Conservation (phyloP, 2,329 filamentous ascomycete species). For the Penicillium sp. region DNA sequence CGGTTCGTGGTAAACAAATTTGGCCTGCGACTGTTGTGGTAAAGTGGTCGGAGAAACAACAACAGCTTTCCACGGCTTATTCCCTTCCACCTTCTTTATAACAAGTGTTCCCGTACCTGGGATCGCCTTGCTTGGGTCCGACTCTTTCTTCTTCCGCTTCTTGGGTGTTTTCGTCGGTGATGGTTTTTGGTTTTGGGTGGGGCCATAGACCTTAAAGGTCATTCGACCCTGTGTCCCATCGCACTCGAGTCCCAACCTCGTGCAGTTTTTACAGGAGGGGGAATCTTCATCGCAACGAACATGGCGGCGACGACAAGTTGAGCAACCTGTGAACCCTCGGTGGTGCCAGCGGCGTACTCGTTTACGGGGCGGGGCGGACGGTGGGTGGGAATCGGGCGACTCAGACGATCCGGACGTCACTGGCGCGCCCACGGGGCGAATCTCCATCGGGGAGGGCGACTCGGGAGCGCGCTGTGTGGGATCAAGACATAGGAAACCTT, state of each 20-base stretch:
- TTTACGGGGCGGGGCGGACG: slow-evolving; percentile 27
- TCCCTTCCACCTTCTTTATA: slow-evolving; percentile 8
- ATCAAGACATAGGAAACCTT: slow-evolving; percentile 23
- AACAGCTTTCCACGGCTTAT: slow-evolving; percentile 19
- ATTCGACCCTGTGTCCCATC: slow-evolving; percentile 37
- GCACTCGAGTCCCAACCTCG: slow-evolving; percentile 34
- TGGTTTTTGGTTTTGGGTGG: slow-evolving; percentile 22
- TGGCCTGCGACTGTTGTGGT: slow-evolving; percentile 13
- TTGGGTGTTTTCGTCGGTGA: slow-evolving; percentile 12
- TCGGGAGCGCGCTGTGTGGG: slow-evolving; percentile 6
- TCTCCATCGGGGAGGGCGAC: slow-evolving; percentile 2
- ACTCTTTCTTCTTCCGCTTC: slow-evolving; percentile 22
- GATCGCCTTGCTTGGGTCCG: slow-evolving; percentile 14
- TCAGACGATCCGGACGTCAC: slow-evolving; percentile 2
- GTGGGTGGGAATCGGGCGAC: slow-evolving; percentile 3
- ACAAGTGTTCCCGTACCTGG: slow-evolving; percentile 5
- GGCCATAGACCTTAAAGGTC: slow-evolving; percentile 41
- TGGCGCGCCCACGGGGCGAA: slow-evolving; percentile 1
- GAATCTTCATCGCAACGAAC: slow-evolving; percentile 40
- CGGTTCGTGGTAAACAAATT: slow-evolving; percentile 31
- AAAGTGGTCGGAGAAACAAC: slow-evolving; percentile 29
- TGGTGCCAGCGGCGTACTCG: slow-evolving; percentile 43
- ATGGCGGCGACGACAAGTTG: slow-evolving; percentile 43
- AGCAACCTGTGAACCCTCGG: slow-evolving; percentile 44
- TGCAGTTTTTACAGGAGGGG: slow-evolving; percentile 41